Evolutionary conservation across 345 rosid genomes (phyloP).

Genomic region (Gossypium thurberi): DNA sequence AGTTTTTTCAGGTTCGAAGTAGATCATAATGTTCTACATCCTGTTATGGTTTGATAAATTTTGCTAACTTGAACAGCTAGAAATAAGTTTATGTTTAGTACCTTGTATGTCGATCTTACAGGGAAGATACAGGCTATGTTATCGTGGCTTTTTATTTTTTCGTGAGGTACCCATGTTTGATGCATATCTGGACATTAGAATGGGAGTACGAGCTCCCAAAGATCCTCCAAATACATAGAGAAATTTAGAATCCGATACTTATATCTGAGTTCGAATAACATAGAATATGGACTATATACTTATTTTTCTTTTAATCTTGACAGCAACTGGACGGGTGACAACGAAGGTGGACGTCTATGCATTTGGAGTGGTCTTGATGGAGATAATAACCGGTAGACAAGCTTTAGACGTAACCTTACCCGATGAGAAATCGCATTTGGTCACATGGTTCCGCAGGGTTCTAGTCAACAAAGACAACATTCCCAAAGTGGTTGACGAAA

Average conservation of each 20-base stretch:
- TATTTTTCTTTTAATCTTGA: background rate
- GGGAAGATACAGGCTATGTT: background rate
- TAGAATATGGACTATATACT: no score
- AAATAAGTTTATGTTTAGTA: background rate
- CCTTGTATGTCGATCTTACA: background rate
- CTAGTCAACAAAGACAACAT: conserved; percentile 62
- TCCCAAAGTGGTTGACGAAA: conserved; percentile 48
- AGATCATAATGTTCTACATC: no score
- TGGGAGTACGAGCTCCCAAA: no score
- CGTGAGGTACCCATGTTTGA: no score
- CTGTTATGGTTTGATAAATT: background rate
- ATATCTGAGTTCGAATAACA: background rate
- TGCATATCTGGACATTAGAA: no score
- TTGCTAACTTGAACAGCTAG: background rate
- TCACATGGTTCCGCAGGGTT: conserved; percentile 74
- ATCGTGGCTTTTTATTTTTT: background rate
- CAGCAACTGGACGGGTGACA: conserved; percentile 93
- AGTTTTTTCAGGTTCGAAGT: no score
- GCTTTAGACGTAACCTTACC: conserved; percentile 66
- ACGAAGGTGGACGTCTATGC: conserved; percentile 87
- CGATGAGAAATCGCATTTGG: conserved; percentile 66
- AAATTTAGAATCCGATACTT: background rate
- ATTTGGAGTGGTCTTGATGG: conserved; percentile 87
- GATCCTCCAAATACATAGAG: no score
- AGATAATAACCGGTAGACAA: conserved; percentile 74